Evolutionary conservation across 2,329 filamentous ascomycete species (phyloP), one percentile per base, ranked within the genome.

Genomic region (Thyridium curvatum): DNA sequence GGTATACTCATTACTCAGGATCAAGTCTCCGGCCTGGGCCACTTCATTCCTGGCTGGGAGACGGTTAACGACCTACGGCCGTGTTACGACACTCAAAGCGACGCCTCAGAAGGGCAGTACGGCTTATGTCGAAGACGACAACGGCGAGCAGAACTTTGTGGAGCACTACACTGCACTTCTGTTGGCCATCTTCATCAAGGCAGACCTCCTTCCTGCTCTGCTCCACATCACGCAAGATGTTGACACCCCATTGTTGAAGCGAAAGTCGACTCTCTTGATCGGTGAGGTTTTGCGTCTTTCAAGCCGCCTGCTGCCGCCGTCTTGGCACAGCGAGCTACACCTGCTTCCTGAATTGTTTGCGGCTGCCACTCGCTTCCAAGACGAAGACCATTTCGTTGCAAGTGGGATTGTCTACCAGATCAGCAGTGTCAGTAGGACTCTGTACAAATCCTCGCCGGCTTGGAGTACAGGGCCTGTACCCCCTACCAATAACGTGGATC

Each of bases 381-480:
- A 79, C 15, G 79, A 90, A 21, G 74, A 80, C 17, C 82, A 87
- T 39, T 90, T 90, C 49, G 72, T 85, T 41, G 88, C 91, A 7
- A 90, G 88, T 8, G 83, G 88, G 8, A 94, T 94, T 14, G 87
- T 98, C 12, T 98, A 97, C 54, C 93, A 97, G 57, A 94, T 98
- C 39, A 95, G 95, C 64, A 96, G 91, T 56, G 89, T 98, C 48
- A 98, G 91, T 59, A 80, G 88, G 46, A 97, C 90, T 0, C 66
- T 98, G 12, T 94, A 94, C 55, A 77, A 89, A 41, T 94, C 87
- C 35, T 77, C 79, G 6, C 59, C 3, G 49, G 54, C 16, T 7
- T 16, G 13, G 30, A 16, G 12, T 18, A 14, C 17, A 16, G 30
- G 30, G 5, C 13, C 13, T 12, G 30, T 32, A 32, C 15, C 30